These are phyloP conservation scores for Aeschynomene evenia DNA, from an alignment of 306 rosid species.

Conservation along the genomic window DNA sequence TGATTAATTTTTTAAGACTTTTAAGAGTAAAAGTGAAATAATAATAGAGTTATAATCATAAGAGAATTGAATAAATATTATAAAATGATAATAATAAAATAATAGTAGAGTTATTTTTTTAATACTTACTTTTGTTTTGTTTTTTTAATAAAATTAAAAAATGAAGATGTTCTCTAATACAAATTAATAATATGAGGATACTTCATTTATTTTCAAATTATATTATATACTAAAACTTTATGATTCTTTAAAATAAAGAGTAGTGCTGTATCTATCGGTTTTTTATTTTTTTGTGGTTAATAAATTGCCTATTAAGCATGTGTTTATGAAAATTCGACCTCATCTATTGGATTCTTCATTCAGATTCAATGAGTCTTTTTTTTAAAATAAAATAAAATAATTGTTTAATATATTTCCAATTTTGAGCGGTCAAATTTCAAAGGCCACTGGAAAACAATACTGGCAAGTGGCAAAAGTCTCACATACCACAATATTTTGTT, in stretches of 20 bases:
- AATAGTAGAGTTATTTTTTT: too few species aligned
- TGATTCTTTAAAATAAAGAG: neutral
- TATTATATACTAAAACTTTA: neutral
- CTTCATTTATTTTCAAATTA: neutral
- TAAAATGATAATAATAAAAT: too few species aligned
- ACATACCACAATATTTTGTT: neutral
- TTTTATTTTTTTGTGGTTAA: neutral
- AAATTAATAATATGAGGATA: neutral
- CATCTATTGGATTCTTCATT: neutral
- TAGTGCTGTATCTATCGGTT: neutral
- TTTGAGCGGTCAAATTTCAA: conserved; percentile 5
- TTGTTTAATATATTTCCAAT: neutral
- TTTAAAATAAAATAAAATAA: too few species aligned
- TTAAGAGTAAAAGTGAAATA: too few species aligned
- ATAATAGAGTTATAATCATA: too few species aligned
- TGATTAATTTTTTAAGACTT: too few species aligned
- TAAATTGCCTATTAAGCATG: neutral
- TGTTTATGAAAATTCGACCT: conserved; percentile 4
- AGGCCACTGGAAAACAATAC: neutral
- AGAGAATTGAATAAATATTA: too few species aligned
- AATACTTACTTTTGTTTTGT: too few species aligned
- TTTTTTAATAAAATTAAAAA: neutral
- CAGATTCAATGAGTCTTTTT: neutral
- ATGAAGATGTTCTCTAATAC: too few species aligned
- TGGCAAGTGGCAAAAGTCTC: neutral